Evolutionary conservation across 2,329 filamentous ascomycete species (phyloP).

Genomic region (Xylaria sp.): DNA sequence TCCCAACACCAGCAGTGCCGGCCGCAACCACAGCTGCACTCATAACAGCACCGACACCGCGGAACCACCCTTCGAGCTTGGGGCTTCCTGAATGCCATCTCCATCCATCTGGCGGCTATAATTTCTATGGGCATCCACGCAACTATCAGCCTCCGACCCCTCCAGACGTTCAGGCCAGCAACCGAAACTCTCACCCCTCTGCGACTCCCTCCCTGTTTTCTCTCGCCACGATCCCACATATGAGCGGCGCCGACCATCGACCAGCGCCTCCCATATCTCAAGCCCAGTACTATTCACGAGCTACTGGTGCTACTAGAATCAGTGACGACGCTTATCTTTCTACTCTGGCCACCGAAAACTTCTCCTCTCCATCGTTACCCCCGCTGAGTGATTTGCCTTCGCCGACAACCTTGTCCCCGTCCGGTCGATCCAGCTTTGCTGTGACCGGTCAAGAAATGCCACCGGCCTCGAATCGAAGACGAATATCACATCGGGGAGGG

Average conservation of each 20-base stretch:
- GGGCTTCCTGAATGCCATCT: not conserved
- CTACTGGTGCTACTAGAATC: not conserved
- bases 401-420: constrained; percentile 29
- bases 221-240: constrained; percentile 22
- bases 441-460: constrained; percentile 42
- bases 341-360: constrained; percentile 42
- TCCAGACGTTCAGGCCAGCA: constrained; percentile 13
- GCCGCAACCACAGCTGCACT: not conserved
- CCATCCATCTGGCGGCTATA: constrained; percentile 8
- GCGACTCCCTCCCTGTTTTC: not conserved
- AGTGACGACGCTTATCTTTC: constrained; percentile 43
- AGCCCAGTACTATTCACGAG: constrained; percentile 1
- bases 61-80: constrained; percentile 2
- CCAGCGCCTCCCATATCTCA: constrained; percentile 5
- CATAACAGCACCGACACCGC: not conserved
- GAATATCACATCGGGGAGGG: constrained; percentile 37
- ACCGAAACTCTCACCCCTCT: constrained; percentile 9
- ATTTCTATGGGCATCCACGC: constrained; percentile 22
- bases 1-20: not conserved
- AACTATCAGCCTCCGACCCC: constrained; percentile 30
- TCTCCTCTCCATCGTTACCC: constrained; percentile 49
- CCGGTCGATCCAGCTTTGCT: constrained; percentile 34
- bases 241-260: constrained; percentile 19
- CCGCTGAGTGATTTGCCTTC: constrained; percentile 44
- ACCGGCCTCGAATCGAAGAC: constrained; percentile 36